A percentile compares a stretch with the other conserved stretches of the same genome.
Evolutionary conservation across 129 eudicot species (phyloP).

Genomic region (Mikania micrantha): DNA sequence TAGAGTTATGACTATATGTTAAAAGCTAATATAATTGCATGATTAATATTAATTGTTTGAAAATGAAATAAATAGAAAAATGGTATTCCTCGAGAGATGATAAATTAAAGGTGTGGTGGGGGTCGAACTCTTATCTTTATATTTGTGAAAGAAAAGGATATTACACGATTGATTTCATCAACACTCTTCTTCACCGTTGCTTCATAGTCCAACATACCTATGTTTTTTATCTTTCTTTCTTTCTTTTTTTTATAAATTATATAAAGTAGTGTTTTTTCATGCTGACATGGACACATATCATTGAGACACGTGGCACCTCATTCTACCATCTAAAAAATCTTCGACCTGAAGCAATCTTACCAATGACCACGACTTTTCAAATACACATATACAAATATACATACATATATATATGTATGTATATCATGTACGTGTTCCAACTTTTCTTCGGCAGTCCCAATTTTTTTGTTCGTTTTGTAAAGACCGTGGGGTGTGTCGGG

Average conservation of each 20-base stretch:
- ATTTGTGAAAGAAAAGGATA: constrained; percentile 33
- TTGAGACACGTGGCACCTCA: constrained; percentile 30
- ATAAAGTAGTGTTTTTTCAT: not conserved
- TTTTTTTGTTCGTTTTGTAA: not conserved
- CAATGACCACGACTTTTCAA: constrained; percentile 29
- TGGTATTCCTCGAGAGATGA: constrained; percentile 24
- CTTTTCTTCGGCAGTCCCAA: not conserved
- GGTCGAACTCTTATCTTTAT: constrained; percentile 19
- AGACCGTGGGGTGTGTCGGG: no score
- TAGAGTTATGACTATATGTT: no score
- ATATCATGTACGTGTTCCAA: constrained; percentile 27
- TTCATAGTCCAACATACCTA: constrained; percentile 35
- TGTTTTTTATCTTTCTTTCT: not conserved
- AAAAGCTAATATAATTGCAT: no score
- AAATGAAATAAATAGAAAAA: no score
- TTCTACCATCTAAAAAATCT: not conserved
- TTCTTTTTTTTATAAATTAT: no score
- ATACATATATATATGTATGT: no score
- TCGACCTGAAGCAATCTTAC: constrained; percentile 24
- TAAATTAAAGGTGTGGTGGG: constrained; percentile 23
- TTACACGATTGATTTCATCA: constrained; percentile 28
- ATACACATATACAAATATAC: constrained; percentile 5
- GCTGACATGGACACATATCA: not conserved
- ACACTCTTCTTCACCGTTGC: constrained; percentile 47
- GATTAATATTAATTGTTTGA: no score